Evolutionary conservation across 495 filamentous ascomycete genomes (phyloP).

Genomic region (Penicilliopsis zonata): DNA sequence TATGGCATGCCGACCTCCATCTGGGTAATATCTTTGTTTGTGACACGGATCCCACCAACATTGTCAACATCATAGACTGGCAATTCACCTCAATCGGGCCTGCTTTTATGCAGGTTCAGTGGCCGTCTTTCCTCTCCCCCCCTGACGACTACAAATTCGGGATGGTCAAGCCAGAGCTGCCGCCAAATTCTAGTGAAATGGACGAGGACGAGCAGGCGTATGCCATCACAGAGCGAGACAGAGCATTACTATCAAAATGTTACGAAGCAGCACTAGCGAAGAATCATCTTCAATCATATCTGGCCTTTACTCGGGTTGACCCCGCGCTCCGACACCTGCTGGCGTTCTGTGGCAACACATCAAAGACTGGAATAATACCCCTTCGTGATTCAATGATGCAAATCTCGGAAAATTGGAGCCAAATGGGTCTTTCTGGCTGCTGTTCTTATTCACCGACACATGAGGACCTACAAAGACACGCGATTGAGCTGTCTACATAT

Average conservation of each 20-base stretch:
- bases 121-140: conserved; percentile 14
- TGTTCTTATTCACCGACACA: conserved; percentile 12
- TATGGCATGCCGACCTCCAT: conserved; percentile 21
- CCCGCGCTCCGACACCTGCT: conserved; percentile 10
- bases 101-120: conserved; percentile 15
- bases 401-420: conserved; percentile 10
- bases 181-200: conserved; percentile 12
- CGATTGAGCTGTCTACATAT: conserved; percentile 10
- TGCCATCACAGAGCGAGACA: conserved; percentile 10
- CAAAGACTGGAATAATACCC: conserved; percentile 16
- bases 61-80: conserved; percentile 13
- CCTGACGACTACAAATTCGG: conserved; percentile 12
- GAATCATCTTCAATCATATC: conserved; percentile 9
- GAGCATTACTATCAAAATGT: conserved; percentile 12
- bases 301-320: conserved; percentile 8
- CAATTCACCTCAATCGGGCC: conserved; percentile 13
- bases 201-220: conserved; percentile 12
- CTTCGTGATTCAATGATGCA: conserved; percentile 13
- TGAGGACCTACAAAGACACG: conserved; percentile 10
- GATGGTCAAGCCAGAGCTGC: conserved; percentile 13
- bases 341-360: conserved; percentile 7
- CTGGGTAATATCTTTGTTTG: conserved; percentile 21
- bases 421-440: conserved; percentile 8
- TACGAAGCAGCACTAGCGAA: conserved; percentile 16
- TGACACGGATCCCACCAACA: conserved; percentile 9